phyloP scores from a whole-genome alignment of 371 early-diverging fungal species.

The Mucor velutinosus region DNA sequence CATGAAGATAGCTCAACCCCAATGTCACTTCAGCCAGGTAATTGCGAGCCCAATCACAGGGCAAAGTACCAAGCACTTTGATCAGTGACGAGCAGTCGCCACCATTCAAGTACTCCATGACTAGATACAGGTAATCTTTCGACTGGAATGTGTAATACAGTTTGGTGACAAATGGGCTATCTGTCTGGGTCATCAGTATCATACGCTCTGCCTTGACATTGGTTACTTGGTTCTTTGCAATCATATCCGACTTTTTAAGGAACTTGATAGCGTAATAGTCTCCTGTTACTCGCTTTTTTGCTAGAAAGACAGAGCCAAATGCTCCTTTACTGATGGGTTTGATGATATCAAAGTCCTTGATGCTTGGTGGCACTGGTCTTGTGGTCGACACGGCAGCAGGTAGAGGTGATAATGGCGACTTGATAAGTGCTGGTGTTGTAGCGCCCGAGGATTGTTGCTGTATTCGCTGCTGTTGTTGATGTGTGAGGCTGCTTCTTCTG shows the following conservation, averaged over 20 bases:
- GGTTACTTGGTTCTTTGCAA: conserved; percentile 90
- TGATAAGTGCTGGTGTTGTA: conserved; percentile 19
- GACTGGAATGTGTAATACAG: conserved; percentile 94
- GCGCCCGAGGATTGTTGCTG: conserved; percentile 5
- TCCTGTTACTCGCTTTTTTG: conserved; percentile 83
- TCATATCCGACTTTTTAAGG: conserved; percentile 87
- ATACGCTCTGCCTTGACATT: conserved; percentile 89
- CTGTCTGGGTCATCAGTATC: conserved; percentile 83
- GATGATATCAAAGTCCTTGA: conserved; percentile 91
- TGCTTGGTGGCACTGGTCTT: conserved; percentile 66
- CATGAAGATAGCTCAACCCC: conserved; percentile 92
- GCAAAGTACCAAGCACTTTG: conserved; percentile 82
- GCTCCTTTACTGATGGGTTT: conserved; percentile 94
- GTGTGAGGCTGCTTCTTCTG: conserved; percentile 4
- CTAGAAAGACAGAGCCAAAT: conserved; percentile 88
- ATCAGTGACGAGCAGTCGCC: conserved; percentile 94
- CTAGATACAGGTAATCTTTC: conserved; percentile 88
- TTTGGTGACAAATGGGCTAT: conserved; percentile 93
- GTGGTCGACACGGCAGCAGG: conserved; percentile 40
- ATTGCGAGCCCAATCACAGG: conserved; percentile 90
- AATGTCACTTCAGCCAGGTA: conserved; percentile 94
- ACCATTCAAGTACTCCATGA: conserved; percentile 96
- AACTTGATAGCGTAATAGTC: conserved; percentile 92
- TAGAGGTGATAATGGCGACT: conserved; percentile 51
- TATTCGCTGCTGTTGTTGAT: background rate